Percentiles rank a stretch among this genome's conserved stretches.
Conservation (phyloP, 1,284 basidiomycete genomes). For the Cryptococcus sp. region DNA sequence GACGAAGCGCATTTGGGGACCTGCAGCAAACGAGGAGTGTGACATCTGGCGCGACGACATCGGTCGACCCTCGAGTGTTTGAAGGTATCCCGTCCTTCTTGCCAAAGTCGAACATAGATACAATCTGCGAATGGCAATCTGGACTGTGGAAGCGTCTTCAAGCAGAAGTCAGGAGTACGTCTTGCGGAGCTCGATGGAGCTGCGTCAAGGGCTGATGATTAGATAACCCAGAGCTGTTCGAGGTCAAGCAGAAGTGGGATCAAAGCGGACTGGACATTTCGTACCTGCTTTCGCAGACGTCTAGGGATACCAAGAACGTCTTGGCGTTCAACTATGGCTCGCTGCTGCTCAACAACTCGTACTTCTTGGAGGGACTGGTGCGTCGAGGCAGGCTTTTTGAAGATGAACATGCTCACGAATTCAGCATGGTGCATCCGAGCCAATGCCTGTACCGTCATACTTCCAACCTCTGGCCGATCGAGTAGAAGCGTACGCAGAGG, state of each 20-base stretch:
- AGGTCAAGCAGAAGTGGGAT: slow-evolving; percentile 42
- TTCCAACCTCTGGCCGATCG: slow-evolving; percentile 33
- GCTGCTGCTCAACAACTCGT: slow-evolving; percentile 89
- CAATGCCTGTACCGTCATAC: slow-evolving; percentile 21
- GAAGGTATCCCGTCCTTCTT: slow-evolving; percentile 34
- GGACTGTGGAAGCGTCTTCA: slow-evolving; percentile 43
- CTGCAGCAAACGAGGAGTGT: neutral
- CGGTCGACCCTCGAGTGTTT: slow-evolving; percentile 37
- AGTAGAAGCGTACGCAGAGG: slow-evolving; percentile 41
- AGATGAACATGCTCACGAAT: neutral
- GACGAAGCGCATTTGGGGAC: neutral
- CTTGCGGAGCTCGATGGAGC: neutral
- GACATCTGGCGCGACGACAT: slow-evolving; percentile 12
- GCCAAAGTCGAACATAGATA: slow-evolving; percentile 29
- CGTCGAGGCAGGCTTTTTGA: slow-evolving; percentile 46
- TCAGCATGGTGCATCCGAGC: slow-evolving; percentile 25
- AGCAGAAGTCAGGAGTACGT: slow-evolving; percentile 43
- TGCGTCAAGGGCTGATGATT: slow-evolving; percentile 1
- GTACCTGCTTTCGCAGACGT: slow-evolving; percentile 62
- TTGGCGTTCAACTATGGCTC: slow-evolving; percentile 88
- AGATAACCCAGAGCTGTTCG: slow-evolving; percentile 38
- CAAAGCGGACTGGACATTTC: slow-evolving; percentile 37
- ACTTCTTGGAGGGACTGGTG: slow-evolving; percentile 83
- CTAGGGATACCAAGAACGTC: slow-evolving; percentile 57
- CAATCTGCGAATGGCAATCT: slow-evolving; percentile 39